Conservation (phyloP, 2,329 filamentous ascomycete genomes). For the Thelonectria olida region DNA sequence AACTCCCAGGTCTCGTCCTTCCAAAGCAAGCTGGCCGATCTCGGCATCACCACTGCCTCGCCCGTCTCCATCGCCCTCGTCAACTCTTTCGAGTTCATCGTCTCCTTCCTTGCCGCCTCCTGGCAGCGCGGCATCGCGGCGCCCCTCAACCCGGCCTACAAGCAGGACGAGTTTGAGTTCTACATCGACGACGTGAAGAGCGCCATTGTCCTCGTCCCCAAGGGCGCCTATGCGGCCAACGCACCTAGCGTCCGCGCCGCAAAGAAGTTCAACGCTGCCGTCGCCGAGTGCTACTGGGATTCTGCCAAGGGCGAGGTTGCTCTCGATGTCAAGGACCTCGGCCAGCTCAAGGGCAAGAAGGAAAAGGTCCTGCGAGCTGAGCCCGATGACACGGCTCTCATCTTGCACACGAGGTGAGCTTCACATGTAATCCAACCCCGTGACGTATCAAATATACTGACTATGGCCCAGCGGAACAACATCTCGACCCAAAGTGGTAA, state of each 20-base stretch:
- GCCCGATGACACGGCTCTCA: slow-evolving; percentile 82
- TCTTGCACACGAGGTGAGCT: slow-evolving; percentile 76
- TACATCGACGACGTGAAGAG: slow-evolving; percentile 90
- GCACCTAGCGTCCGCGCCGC: slow-evolving; percentile 80
- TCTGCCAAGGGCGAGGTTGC: slow-evolving; percentile 70
- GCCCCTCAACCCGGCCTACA: slow-evolving; percentile 88
- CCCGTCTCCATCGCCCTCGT: slow-evolving; percentile 85
- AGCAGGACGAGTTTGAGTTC: slow-evolving; percentile 90
- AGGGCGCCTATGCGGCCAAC: slow-evolving; percentile 72
- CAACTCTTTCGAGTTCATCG: slow-evolving; percentile 89
- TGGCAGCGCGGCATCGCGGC: slow-evolving; percentile 87
- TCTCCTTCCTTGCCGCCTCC: slow-evolving; percentile 85
- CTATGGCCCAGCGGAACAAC: slow-evolving; percentile 72
- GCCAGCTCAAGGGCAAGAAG: slow-evolving; percentile 65
- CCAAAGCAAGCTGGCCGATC: slow-evolving; percentile 78
- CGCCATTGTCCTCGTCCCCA: slow-evolving; percentile 78
- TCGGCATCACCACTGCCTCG: slow-evolving; percentile 74
- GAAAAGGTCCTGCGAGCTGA: slow-evolving; percentile 59
- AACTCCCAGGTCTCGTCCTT: slow-evolving; percentile 73
- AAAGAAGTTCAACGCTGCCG: slow-evolving; percentile 81
- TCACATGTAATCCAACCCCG: not conserved
- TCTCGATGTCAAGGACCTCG: slow-evolving; percentile 80
- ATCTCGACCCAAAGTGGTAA: slow-evolving; percentile 82
- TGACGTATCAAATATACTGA: slow-evolving; percentile 35
- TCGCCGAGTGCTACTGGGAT: slow-evolving; percentile 88